Base-by-base conservation (phyloP, 345 rosid species). In the Eucalyptus cloeziana region DNA sequence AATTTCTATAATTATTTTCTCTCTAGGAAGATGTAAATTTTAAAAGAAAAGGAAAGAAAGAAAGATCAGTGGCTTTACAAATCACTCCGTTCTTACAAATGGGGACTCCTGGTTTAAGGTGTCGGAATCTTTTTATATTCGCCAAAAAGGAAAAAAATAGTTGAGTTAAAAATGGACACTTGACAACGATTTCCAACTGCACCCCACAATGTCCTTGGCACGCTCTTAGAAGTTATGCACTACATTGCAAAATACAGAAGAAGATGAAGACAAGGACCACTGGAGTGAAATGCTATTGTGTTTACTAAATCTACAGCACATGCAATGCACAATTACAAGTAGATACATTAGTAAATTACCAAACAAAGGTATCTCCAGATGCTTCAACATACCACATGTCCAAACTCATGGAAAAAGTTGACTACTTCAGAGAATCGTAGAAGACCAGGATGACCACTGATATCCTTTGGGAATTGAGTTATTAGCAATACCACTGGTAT, bases 391-490 rank as follows among this genome's bases (percentile, higher is more conserved):
- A 97, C 99, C 98, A 96, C 98, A 93, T 97, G 99, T 90, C 98
- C 96, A 90, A 96, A 97, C 94, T 96, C 99, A 79, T 96, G 99
- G 91, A 96, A 95, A 94, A 96, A 93, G 89, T 91, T 96, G 90
- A 96, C 97, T 91, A 97, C 98, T 92, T 96, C 98, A 88, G 98
- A 93, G 93, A 97, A 97, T 89, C 99, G 95, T 91, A 97, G 89
- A 89, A 96, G 92, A 87, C 90, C 69, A 86, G 95, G 93, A 86
- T 89, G 90, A 27, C 94, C 91, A 51, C 87, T 90, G 87, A 43
- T 88, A 76, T 91, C 95, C 91, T 95, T 97, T 88, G 92, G 93
- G 90, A 96, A 88, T 87, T 96, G 98, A 90, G 97, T 92, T 92
- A 97, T 93, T 90, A 96, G 93, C 89, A 97, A 89, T 25, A 94